Conservation (phyloP, 371 early-diverging fungal species). For the Mucor lusitanicus region DNA sequence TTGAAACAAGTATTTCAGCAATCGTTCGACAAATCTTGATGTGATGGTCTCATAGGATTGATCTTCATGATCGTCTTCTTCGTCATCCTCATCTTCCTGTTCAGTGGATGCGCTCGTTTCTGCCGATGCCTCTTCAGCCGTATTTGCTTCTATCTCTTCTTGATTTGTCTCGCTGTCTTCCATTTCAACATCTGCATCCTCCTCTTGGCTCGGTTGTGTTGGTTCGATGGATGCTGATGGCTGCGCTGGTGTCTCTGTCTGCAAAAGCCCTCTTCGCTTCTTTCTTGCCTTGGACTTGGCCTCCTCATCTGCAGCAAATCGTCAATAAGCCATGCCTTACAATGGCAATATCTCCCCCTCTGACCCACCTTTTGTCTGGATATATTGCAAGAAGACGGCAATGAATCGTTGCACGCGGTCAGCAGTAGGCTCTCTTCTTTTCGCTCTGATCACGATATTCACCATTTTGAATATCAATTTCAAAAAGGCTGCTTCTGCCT, state of each 20-base stretch:
- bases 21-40: constrained; percentile 70
- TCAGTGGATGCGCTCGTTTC: constrained; percentile 6
- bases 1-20: constrained; percentile 69
- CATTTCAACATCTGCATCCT: neutral
- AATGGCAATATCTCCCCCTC: neutral
- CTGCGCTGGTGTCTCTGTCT: neutral
- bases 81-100: constrained; percentile 17
- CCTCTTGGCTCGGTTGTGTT: neutral
- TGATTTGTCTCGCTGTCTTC: neutral
- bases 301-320: neutral
- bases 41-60: constrained; percentile 60
- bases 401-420: constrained; percentile 79
- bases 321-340: neutral
- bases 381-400: constrained; percentile 73
- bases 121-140: constrained; percentile 20
- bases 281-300: constrained; percentile 4
- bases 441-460: constrained; percentile 72
- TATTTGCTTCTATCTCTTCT: too few species aligned
- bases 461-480: constrained; percentile 71
- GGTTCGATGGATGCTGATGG: neutral
- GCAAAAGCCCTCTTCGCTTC: neutral
- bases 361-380: constrained; percentile 67
- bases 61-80: constrained; percentile 32
- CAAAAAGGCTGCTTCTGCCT: constrained; percentile 68
- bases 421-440: constrained; percentile 71